Evolutionary conservation across 768 basidiomycete species (phyloP), one percentile per base, ranked within the genome.

Genomic region (Pulveroboletus sp.): DNA sequence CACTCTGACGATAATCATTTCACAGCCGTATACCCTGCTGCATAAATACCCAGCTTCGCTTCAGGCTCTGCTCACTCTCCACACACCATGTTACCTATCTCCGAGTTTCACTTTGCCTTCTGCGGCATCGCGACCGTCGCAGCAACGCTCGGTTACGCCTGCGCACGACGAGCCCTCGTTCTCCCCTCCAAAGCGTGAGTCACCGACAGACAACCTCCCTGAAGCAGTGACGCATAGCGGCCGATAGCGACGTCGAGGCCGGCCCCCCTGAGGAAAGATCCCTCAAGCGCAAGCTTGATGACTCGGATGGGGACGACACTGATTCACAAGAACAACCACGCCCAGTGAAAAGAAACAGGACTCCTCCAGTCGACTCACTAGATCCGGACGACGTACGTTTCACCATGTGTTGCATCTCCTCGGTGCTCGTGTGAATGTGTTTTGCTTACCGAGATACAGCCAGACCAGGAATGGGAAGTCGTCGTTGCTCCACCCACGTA

Each of bases 71-170:
- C 40, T 36, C 40, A 9, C 27, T 7, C 27, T 29, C 27, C 8
- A 29, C 2, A 29, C 39, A 25, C 52, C 33, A 81, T 79, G 76
- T 64, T 81, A 52, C 76, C 78, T 43, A 70, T 75, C 14, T 68
- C 68, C 44, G 81, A 82, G 51, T 70, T 80, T 60, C 80, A 76
- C 64, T 70, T 79, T 50, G 75, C 80, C 24, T 73, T 80, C 47
- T 77, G 74, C 43, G 77, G 80, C 51, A 69, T 83, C 48, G 80
- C 81, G 25, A 81, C 80, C 14, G 74, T 82, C 53, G 80, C 81
- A 45, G 81, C 80, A 8, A 78, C 77, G 13, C 73, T 82, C 21
- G 78, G 81, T 42, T 83, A 82, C 53, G 77, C 79, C 4, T 81
- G 72, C 52, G 67, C 75, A 19, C 76, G 79, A 43, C 75, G 74